Conservation (phyloP, 177 flowering plant genomes). For the Telopea speciosissima region DNA sequence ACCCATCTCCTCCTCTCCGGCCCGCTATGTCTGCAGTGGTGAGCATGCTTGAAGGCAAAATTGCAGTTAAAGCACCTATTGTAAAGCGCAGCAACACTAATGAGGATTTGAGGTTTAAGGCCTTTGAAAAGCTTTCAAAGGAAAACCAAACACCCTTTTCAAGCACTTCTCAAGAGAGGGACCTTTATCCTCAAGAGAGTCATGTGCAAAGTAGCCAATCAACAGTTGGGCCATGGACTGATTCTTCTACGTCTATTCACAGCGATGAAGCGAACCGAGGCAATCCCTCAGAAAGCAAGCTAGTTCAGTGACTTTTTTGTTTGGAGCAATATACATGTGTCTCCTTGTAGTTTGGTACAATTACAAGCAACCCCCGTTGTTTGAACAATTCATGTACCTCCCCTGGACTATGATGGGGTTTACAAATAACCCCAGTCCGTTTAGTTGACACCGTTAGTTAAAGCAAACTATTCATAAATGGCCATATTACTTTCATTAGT, state of each 20-base stretch:
- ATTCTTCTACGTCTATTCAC: constrained; percentile 31
- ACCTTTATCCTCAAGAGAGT: constrained; percentile 34
- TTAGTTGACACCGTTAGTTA: too few species aligned
- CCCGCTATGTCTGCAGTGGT: constrained; percentile 74
- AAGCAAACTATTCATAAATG: too few species aligned
- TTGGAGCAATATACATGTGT: too few species aligned
- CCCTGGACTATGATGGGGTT: too few species aligned
- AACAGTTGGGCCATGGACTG: constrained; percentile 45
- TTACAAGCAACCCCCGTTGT: too few species aligned
- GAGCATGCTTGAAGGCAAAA: constrained; percentile 68
- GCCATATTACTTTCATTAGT: too few species aligned
- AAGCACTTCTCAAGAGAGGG: constrained; percentile 25
- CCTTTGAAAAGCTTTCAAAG: constrained; percentile 48
- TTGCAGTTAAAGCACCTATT: constrained; percentile 40
- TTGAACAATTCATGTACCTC: too few species aligned
- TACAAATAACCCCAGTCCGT: too few species aligned
- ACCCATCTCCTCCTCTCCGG: constrained; percentile 66
- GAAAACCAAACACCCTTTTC: constrained; percentile 45
- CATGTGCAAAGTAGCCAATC: constrained; percentile 27
- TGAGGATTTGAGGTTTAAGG: constrained; percentile 42
- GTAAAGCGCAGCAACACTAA: constrained; percentile 23
- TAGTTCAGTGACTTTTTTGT: constrained; percentile 10
- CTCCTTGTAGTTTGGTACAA: too few species aligned
- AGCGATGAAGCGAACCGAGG: constrained; percentile 25
- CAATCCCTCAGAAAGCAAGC: constrained; percentile 25